phyloP scores from a whole-genome alignment of 2,329 filamentous ascomycete species.

The Apiospora saccharicola region DNA sequence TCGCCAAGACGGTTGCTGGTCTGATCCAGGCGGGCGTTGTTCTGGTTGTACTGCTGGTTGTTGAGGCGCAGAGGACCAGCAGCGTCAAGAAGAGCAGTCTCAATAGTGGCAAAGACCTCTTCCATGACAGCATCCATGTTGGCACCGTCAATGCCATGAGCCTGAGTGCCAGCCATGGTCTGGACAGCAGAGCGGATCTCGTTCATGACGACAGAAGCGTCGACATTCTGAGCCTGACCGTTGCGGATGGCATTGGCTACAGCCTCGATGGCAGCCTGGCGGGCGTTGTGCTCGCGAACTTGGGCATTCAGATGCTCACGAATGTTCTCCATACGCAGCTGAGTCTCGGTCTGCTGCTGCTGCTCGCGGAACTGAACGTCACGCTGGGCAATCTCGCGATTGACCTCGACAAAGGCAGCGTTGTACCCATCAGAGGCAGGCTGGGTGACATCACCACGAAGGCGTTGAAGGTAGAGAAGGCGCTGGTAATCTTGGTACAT shows the following conservation, averaged over 20 bases:
- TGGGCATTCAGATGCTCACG: slow-evolving; percentile 38
- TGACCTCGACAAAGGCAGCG: slow-evolving; percentile 42
- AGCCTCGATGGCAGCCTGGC: slow-evolving; percentile 44
- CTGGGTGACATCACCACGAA: slow-evolving; percentile 31
- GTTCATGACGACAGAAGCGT: slow-evolving; percentile 29
- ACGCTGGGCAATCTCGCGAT: slow-evolving; percentile 45
- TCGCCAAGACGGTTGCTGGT: slow-evolving; percentile 22
- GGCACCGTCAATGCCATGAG: slow-evolving; percentile 29
- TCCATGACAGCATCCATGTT: slow-evolving; percentile 35
- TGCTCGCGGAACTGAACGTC: slow-evolving; percentile 39
- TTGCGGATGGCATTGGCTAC: slow-evolving; percentile 49
- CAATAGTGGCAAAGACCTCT: slow-evolving; percentile 35
- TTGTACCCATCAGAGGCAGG: slow-evolving; percentile 35
- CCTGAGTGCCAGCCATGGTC: slow-evolving; percentile 47
- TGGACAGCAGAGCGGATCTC: slow-evolving; percentile 38
- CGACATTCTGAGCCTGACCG: slow-evolving; percentile 27
- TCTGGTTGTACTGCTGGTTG: slow-evolving; percentile 8
- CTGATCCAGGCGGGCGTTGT: slow-evolving; percentile 19
- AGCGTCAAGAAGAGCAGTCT: slow-evolving; percentile 33
- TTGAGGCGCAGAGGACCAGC: slow-evolving; percentile 31
- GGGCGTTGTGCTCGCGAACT: slow-evolving; percentile 39
- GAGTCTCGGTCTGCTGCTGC: slow-evolving; percentile 34
- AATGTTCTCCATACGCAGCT: slow-evolving; percentile 35
- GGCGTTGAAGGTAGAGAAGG: slow-evolving; percentile 40
- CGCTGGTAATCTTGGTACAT: slow-evolving; percentile 43